Percentiles rank a stretch among this genome's conserved stretches.
These are phyloP conservation scores for Backusella sp. DNA, from an alignment of 192 early-diverging fungal species.

Conservation along the genomic window DNA sequence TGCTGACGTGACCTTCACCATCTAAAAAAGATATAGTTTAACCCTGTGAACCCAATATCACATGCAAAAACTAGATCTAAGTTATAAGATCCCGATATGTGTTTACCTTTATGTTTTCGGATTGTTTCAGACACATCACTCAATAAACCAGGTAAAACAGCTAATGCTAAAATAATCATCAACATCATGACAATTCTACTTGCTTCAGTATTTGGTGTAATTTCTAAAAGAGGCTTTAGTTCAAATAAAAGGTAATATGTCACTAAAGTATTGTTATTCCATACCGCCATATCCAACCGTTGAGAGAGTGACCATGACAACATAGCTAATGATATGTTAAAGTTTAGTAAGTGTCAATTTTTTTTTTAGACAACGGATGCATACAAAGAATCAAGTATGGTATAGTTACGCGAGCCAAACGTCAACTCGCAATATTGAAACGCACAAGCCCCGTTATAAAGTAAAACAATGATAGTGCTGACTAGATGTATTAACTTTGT, in stretches of 20 bases:
- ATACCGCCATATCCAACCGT: constrained; percentile 65
- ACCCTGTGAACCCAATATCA: neutral
- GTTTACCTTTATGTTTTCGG: constrained; percentile 20
- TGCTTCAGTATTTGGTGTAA: constrained; percentile 50
- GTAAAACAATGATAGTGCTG: constrained; percentile 44
- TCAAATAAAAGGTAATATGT: neutral
- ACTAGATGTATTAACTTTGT: constrained; percentile 53
- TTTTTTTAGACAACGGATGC: neutral
- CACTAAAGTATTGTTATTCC: neutral
- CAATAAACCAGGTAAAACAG: constrained; percentile 56
- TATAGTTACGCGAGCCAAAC: constrained; percentile 31
- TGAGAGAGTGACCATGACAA: constrained; percentile 62
- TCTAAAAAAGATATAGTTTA: neutral
- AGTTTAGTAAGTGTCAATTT: neutral
- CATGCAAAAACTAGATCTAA: neutral
- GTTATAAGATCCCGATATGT: neutral
- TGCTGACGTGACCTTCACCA: constrained; percentile 18
- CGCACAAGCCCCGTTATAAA: constrained; percentile 56
- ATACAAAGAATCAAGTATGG: constrained; percentile 28
- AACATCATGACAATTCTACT: constrained; percentile 53
- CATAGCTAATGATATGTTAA: constrained; percentile 30
- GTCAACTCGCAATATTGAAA: constrained; percentile 60
- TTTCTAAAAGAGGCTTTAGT: constrained; percentile 35
- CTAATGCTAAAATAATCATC: constrained; percentile 53
- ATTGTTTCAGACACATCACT: constrained; percentile 39